Evolutionary conservation across 2,329 filamentous ascomycete species (phyloP).

Genomic region (Penicillium sp.): DNA sequence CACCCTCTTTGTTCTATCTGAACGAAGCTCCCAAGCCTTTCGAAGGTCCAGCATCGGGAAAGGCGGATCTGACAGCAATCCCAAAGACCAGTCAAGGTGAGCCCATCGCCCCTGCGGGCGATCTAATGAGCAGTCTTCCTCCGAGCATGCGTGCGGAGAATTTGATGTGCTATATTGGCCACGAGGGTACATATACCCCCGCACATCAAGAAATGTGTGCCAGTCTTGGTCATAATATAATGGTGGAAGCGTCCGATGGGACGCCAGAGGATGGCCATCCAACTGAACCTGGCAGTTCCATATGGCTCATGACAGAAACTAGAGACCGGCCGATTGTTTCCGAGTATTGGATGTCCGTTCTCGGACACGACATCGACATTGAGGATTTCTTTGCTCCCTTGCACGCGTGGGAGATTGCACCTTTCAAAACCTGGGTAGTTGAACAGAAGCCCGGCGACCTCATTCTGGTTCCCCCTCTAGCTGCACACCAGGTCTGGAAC

Average conservation of each 20-base stretch:
- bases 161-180: slow-evolving; percentile 96
- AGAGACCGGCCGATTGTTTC: slow-evolving; percentile 86
- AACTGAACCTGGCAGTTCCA: slow-evolving; percentile 75
- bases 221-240: slow-evolving; percentile 92
- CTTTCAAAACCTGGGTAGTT: slow-evolving; percentile 87
- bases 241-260: slow-evolving; percentile 79
- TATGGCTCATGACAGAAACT: slow-evolving; percentile 99
- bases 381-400: slow-evolving; percentile 96
- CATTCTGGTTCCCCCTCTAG: slow-evolving; percentile 86
- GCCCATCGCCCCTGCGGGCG: slow-evolving; percentile 70
- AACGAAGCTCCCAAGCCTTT: slow-evolving; percentile 69
- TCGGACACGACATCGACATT: slow-evolving; percentile 95
- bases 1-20: slow-evolving; percentile 79
- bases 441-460: slow-evolving; percentile 89
- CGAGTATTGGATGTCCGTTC: slow-evolving; percentile 87
- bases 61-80: slow-evolving; percentile 44
- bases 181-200: slow-evolving; percentile 95
- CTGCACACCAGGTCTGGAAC: slow-evolving; percentile 98
- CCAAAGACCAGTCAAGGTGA: slow-evolving; percentile 48
- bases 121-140: slow-evolving; percentile 91
- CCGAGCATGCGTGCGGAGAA: slow-evolving; percentile 88
- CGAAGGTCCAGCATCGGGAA: slow-evolving; percentile 52
- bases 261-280: slow-evolving; percentile 64
- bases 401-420: slow-evolving; percentile 91
- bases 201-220: slow-evolving; percentile 97